Evolutionary conservation across 257 asterid species (phyloP), one percentile per base, ranked within the genome.

Genomic region (Solanum gandarillasii): DNA sequence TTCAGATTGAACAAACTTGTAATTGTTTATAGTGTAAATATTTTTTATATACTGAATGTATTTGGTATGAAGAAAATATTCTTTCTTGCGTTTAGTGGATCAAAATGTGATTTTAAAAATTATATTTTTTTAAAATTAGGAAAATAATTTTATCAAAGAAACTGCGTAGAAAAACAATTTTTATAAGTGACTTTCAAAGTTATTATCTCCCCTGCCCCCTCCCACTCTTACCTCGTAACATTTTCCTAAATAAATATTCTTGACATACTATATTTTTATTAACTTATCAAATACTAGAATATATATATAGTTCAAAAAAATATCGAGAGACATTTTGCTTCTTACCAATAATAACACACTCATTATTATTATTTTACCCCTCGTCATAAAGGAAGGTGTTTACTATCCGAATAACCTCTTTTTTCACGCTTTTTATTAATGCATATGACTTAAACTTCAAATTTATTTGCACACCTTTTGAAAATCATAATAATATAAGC

Each of bases 381-480:
- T 52, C 10, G 0, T 5, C 1, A 16, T 14, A 1, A 46, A 16
- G 3, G 0, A 20, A 3, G 0, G 21, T 55, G 11, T 20, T 55
- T 20, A 18, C 11, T 55, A 55, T 55, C 2, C 1, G 1, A 18
- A 3, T 18, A 55, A 55, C 11, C 0, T 0, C 0, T 55, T 3
- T 55, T 55, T 18, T 18, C 65, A 55, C 65, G 4, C 11, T 7
- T 4, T 7, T 55, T 55, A 55, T 55, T 20, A 55, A 20, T 55
- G 25, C 12, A 27, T 29, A 67, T 25, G 36, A 31, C 38, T 13
- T 7, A 32, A 32, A 32, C 16, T 9, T 72, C 0, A 4, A 71
- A 71, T 32, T 31, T 16, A 16, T 16, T 31, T 14, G 6, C 7
- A 5, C 18, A 29, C 34, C 6, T 71, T 16, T 71, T 32, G 1